Evolutionary conservation across 306 rosid genomes (phyloP).

Genomic region (Adenanthera pavonina): DNA sequence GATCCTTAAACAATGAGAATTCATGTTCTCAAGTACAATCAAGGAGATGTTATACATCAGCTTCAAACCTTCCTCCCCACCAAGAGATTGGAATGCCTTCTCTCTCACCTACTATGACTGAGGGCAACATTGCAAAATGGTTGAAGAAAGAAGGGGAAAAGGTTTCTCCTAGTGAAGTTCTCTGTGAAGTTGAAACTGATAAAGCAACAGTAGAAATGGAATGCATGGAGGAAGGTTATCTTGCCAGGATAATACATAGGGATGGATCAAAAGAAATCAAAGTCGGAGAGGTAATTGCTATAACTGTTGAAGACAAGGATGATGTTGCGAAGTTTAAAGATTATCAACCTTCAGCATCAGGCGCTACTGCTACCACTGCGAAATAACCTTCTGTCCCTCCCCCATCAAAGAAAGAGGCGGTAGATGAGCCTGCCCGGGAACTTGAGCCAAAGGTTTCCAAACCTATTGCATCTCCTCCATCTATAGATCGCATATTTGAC

Average conservation of each 20-base stretch:
- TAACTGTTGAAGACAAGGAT: constrained; percentile 93
- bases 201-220: constrained; percentile 99
- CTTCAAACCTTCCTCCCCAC: constrained; percentile 93
- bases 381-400: constrained; percentile 64
- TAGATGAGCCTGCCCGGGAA: constrained; percentile 65
- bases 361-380: constrained; percentile 51
- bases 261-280: constrained; percentile 91
- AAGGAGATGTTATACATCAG: constrained; percentile 81
- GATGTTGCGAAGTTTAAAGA: constrained; percentile 79
- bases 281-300: constrained; percentile 96
- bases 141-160: constrained; percentile 98
- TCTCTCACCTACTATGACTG: constrained; percentile 97
- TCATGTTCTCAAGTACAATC: constrained; percentile 57
- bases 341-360: constrained; percentile 76
- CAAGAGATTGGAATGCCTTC: constrained; percentile 99
- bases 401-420: constrained; percentile 73
- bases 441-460: constrained; percentile 71
- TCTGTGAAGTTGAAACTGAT: constrained; percentile 99
- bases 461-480: constrained; percentile 59
- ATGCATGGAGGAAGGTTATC: constrained; percentile 98
- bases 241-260: constrained; percentile 78
- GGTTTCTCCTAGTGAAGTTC: constrained; percentile 92
- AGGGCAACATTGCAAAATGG: constrained; percentile 99
- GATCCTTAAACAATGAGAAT: constrained; percentile 46
- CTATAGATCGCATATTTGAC: constrained; percentile 81